Evolutionary conservation across 192 early-diverging fungal genomes (phyloP).

Genomic region (Podila verticillata): DNA sequence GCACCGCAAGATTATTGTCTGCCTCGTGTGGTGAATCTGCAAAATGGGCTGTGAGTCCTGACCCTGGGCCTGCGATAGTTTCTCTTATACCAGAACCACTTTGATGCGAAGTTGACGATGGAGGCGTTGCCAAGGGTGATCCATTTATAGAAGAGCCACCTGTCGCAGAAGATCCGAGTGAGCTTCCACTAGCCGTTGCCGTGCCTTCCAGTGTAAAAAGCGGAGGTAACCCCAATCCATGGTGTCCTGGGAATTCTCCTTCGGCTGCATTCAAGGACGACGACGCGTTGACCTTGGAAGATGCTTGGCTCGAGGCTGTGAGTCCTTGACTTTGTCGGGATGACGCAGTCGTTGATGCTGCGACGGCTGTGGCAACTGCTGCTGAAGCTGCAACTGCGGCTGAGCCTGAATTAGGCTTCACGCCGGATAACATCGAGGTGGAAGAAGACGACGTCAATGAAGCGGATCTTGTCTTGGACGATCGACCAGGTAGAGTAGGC

Average conservation of each 20-base stretch:
- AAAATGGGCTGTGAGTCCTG: not conserved
- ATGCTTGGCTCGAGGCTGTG: not conserved
- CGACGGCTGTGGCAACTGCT: too few relatives aligned
- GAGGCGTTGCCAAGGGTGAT: not conserved
- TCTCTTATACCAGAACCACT: not conserved
- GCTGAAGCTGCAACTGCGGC: too few relatives aligned
- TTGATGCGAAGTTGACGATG: not conserved
- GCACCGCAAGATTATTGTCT: not conserved
- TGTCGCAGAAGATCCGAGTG: not conserved
- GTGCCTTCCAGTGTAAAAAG: not conserved
- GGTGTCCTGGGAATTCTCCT: not conserved
- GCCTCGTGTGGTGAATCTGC: not conserved
- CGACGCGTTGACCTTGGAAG: not conserved
- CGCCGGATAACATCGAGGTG: not conserved
- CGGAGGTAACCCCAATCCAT: not conserved
- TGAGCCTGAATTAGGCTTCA: not conserved
- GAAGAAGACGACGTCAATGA: conserved; percentile 23
- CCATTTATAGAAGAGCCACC: not conserved
- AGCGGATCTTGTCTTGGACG: conserved; percentile 13
- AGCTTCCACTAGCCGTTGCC: not conserved
- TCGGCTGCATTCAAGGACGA: not conserved
- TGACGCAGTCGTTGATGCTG: not conserved
- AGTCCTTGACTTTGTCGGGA: conserved; percentile 1
- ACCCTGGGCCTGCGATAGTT: not conserved
- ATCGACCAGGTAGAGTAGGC: conserved; percentile 33